These are phyloP conservation scores for Leccinum subgranulosum DNA, from an alignment of 768 basidiomycete species.

Conservation along the genomic window DNA sequence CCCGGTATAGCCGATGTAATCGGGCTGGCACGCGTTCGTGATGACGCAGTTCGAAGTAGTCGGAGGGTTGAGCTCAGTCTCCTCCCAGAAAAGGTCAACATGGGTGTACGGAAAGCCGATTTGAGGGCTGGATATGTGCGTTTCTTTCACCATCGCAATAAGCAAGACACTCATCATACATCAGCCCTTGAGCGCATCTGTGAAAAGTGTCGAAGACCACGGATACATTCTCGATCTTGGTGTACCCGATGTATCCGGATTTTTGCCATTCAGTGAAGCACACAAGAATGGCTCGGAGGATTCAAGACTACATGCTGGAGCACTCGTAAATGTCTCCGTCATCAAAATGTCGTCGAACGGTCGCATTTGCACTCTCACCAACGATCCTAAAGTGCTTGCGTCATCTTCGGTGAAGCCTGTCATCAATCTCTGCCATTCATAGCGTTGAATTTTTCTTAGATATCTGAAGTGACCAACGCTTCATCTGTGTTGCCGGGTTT, in stretches of 20 bases:
- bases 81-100: slow-evolving; percentile 80
- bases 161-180: not conserved
- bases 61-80: slow-evolving; percentile 83
- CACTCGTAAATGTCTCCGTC: slow-evolving; percentile 65
- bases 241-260: slow-evolving; percentile 73
- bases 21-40: slow-evolving; percentile 59
- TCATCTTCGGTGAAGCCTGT: slow-evolving; percentile 50
- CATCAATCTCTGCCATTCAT: not conserved
- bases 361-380: slow-evolving; percentile 69
- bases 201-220: slow-evolving; percentile 90
- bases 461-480: slow-evolving; percentile 76
- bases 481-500: slow-evolving; percentile 84
- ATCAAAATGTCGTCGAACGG: slow-evolving; percentile 69
- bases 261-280: slow-evolving; percentile 76
- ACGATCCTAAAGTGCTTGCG: slow-evolving; percentile 47
- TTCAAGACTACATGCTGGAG: slow-evolving; percentile 55
- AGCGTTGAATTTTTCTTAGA: slow-evolving; percentile 34
- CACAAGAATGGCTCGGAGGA: slow-evolving; percentile 35
- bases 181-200: slow-evolving; percentile 71
- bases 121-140: slow-evolving; percentile 72
- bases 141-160: slow-evolving; percentile 19
- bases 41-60: slow-evolving; percentile 65
- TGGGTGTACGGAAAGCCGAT: slow-evolving; percentile 75
- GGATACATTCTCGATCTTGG: slow-evolving; percentile 91
- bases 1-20: slow-evolving; percentile 60